Percentiles rank a stretch among this genome's conserved stretches.
These are phyloP conservation scores for Theileria sp. DNA, from an alignment of 169 alveolate species.

Conservation along the genomic window DNA sequence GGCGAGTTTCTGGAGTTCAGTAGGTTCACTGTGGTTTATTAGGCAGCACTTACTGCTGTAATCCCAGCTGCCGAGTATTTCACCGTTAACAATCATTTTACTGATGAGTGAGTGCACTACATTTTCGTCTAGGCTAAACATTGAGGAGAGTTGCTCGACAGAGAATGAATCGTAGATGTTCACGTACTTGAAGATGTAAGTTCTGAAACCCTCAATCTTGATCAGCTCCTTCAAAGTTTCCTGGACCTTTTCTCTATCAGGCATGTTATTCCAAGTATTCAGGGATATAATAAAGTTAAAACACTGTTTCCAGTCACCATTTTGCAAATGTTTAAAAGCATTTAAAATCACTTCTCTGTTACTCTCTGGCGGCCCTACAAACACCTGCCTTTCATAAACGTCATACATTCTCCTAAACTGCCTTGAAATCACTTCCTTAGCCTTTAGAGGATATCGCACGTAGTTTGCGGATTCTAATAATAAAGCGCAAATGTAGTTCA, in stretches of 20 bases:
- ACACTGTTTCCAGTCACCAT: slow-evolving; percentile 93
- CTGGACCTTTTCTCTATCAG: slow-evolving; percentile 82
- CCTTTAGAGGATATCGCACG: slow-evolving; percentile 76
- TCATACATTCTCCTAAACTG: slow-evolving; percentile 91
- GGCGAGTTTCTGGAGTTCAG: slow-evolving; percentile 84
- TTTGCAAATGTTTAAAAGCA: slow-evolving; percentile 89
- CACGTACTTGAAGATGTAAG: slow-evolving; percentile 86
- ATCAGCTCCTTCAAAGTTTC: slow-evolving; percentile 81
- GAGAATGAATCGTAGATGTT: slow-evolving; percentile 84
- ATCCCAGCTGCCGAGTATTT: slow-evolving; percentile 88
- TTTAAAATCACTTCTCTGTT: slow-evolving; percentile 88
- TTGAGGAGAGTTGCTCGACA: slow-evolving; percentile 79
- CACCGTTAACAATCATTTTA: slow-evolving; percentile 88
- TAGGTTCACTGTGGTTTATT: slow-evolving; percentile 86
- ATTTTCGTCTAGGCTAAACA: slow-evolving; percentile 80
- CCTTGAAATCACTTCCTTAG: slow-evolving; percentile 75
- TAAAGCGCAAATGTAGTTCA: slow-evolving; percentile 91
- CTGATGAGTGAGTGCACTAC: slow-evolving; percentile 84
- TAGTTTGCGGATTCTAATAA: slow-evolving; percentile 88
- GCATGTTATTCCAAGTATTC: slow-evolving; percentile 83
- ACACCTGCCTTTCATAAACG: slow-evolving; percentile 88
- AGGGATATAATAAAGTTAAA: slow-evolving; percentile 79
- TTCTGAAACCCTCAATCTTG: slow-evolving; percentile 91
- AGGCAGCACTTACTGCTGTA: slow-evolving; percentile 84
- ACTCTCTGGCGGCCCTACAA: slow-evolving; percentile 95